Base-by-base conservation (phyloP, 179 eudicot genomes). In the Spergularia azorica region DNA sequence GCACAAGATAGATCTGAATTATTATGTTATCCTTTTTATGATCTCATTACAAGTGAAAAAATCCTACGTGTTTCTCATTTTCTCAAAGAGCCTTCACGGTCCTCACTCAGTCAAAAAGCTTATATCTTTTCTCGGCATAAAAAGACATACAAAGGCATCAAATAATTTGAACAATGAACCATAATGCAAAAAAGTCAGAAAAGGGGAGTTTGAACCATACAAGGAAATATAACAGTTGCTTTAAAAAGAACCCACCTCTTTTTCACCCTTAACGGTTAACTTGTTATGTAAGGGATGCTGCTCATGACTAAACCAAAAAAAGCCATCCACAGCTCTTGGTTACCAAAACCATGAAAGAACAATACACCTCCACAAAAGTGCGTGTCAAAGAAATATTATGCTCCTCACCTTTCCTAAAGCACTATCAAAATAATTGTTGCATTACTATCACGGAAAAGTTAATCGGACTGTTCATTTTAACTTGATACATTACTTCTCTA, bases 21-120 rank as follows among this genome's bases (percentile, higher is more conserved):
- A 62, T 9, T 63, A 78, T 41, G 67, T 71, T 71, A 80, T 63
- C 76, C 51, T 43, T 77, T 36, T 50, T 32, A 67, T 46, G 52
- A 67, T 63, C 14, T 38, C 69, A 72, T 73, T 77, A 43, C 58
- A 63, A 66, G 77, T 63, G 46, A 38, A 32, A 38, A 79, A 54
- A 65, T 78, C 77, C 67, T 70, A 81, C 55, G 77, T 75, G 82
- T 77, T 61, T 64, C 75, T 70, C 81, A 81, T 74, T 16, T 81
- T 69, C 67, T 20, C 38, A 43, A 63, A 15, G 59, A 36, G 58
- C 18, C 58, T 65, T 73, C 70, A 67, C 74, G 79, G 83, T 79
- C 88, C 80, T 84, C 83, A 84, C 91, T 89, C 92, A 83, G 94
- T 90, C 94, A 90, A 90, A 91, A 91, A 88, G 92, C 70, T 82